Percentiles rank a stretch among this genome's conserved stretches.
These are phyloP conservation scores for Pseudozyma hubeiensis DNA, from an alignment of 1,284 basidiomycete genomes.

Conservation along the genomic window DNA sequence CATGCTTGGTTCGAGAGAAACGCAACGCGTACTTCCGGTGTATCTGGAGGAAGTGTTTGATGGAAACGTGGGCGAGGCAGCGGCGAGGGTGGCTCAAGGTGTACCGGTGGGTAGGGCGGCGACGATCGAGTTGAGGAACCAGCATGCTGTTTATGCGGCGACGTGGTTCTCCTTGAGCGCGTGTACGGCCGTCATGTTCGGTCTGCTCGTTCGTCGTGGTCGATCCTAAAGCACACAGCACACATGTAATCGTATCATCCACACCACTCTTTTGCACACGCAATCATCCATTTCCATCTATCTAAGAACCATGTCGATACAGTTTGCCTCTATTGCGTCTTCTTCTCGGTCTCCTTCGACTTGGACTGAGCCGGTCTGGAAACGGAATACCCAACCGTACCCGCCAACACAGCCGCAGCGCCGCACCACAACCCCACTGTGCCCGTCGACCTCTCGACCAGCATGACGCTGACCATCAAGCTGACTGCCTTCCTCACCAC, in stretches of 20 bases:
- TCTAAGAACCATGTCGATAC: background rate
- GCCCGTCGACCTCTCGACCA: slow-evolving; percentile 69
- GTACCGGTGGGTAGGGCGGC: slow-evolving; percentile 86
- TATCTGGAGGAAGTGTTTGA: slow-evolving; percentile 70
- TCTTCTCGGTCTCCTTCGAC: background rate
- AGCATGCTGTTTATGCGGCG: slow-evolving; percentile 92
- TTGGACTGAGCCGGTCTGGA: slow-evolving; percentile 9
- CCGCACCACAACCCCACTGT: slow-evolving; percentile 53
- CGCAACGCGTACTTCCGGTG: slow-evolving; percentile 54
- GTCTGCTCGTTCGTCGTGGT: slow-evolving; percentile 43
- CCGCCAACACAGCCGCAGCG: slow-evolving; percentile 75
- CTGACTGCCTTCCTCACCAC: slow-evolving; percentile 83
- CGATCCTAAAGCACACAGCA: slow-evolving; percentile 13
- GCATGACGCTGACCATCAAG: slow-evolving; percentile 75
- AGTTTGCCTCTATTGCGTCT: background rate
- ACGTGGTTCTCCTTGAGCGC: slow-evolving; percentile 77
- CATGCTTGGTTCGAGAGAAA: slow-evolving; percentile 33
- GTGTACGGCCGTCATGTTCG: slow-evolving; percentile 60
- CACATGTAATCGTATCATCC: too few species aligned
- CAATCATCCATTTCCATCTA: background rate
- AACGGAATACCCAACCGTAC: slow-evolving; percentile 76
- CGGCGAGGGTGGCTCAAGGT: slow-evolving; percentile 77
- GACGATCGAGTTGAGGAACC: slow-evolving; percentile 89
- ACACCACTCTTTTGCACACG: slow-evolving; percentile 1
- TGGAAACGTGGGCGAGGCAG: slow-evolving; percentile 80